Evolutionary conservation across 805 yeast genomes (phyloP), one percentile per base, ranked within the genome.

Genomic region (Candida tibetensis): DNA sequence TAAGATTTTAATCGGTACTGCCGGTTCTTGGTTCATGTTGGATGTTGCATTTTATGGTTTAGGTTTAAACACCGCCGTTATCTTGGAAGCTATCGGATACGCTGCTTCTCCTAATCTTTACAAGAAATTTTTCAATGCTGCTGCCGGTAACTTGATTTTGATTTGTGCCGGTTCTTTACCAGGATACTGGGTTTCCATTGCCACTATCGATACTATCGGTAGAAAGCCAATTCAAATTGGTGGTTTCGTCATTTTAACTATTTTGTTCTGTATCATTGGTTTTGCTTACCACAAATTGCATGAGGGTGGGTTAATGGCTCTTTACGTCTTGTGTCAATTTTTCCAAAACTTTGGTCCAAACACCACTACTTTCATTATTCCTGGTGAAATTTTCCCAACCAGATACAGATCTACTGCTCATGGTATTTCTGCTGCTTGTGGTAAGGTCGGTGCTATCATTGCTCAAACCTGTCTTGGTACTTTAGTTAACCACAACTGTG

Each of bases 381-480:
- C 96, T 34, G 96, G 95, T 68, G 96, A 88, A 72, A 71, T 79
- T 60, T 89, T 72, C 83, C 96, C 96, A 62, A 88, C 96, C 40
- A 82, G 95, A 75, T 88, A 87, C 71, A 84, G 96, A 81, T 87
- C 95, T 17, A 81, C 95, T 50, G 95, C 96, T 34, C 96, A 88
- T 56, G 96, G 96, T 75, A 75, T 88, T 46, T 87, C 95, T 47
- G 96, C 96, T 52, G 96, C 95, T 36, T 64, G 79, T 23, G 96
- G 96, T 74, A 88, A 88, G 64, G 72, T 87, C 53, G 96, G 96
- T 71, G 95, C 96, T 42, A 86, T 88, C 51, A 79, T 88, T 72
- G 95, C 96, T 18, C 93, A 84, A 70, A 81, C 90, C 46, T 83
- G 85, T 61, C 65, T 85, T 50, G 93, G 96, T 75, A 86, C 95